Conservation (phyloP, 495 filamentous ascomycete genomes). For the Penicillium cosmopolitanum region DNA sequence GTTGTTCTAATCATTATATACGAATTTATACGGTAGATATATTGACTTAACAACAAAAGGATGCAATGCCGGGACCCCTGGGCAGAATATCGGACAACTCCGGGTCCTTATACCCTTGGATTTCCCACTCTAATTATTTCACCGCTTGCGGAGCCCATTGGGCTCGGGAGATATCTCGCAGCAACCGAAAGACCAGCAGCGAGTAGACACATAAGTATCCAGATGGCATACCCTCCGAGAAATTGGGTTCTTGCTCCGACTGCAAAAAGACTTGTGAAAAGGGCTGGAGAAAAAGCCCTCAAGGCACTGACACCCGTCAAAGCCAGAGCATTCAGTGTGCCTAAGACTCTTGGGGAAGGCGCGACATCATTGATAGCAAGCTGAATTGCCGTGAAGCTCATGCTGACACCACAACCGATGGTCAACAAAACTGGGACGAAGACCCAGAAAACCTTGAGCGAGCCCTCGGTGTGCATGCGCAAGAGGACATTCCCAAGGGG, state of each 20-base stretch:
- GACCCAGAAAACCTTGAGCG: conserved; percentile 58
- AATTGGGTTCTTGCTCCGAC: conserved; percentile 58
- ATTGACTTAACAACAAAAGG: no score
- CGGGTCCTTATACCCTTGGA: no score
- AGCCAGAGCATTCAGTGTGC: conserved; percentile 66
- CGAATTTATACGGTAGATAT: no score
- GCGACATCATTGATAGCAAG: conserved; percentile 70
- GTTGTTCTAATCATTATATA: no score
- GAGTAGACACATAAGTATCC: conserved; percentile 58
- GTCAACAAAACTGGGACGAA: conserved; percentile 40
- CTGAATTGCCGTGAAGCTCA: conserved; percentile 71
- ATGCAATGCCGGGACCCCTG: no score
- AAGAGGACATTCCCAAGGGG: conserved; percentile 58
- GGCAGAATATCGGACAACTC: no score
- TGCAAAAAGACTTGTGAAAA: conserved; percentile 65
- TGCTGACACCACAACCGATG: conserved; percentile 62
- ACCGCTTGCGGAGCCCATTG: conserved; percentile 6
- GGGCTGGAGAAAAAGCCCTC: conserved; percentile 61
- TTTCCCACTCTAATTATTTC: not conserved
- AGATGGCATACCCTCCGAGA: conserved; percentile 64
- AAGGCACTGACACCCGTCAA: conserved; percentile 55
- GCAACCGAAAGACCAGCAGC: conserved; percentile 48
- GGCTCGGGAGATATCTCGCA: conserved; percentile 44
- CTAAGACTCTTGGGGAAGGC: conserved; percentile 59
- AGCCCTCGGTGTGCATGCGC: conserved; percentile 34